These are phyloP conservation scores for Verticillium dahliae DNA, from an alignment of 2,329 filamentous ascomycete genomes.

Conservation along the genomic window DNA sequence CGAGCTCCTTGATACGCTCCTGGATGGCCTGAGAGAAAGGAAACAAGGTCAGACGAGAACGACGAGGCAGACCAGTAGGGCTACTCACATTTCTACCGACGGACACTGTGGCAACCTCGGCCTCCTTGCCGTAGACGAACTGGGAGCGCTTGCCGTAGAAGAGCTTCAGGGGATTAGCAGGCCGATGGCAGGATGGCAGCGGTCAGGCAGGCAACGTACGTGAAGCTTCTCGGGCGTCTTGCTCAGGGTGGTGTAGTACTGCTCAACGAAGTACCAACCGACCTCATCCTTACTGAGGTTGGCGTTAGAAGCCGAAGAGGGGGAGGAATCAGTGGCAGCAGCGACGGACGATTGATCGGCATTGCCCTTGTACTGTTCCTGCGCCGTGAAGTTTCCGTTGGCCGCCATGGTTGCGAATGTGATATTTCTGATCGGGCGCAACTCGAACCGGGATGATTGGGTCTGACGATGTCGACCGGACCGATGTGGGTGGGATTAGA, in stretches of 20 bases:
- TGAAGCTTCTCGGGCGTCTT: conserved; percentile 90
- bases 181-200: background rate
- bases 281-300: conserved; percentile 81
- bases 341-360: conserved; percentile 31
- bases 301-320: conserved; percentile 28
- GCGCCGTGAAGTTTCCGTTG: conserved; percentile 46
- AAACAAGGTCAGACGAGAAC: background rate
- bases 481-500: background rate
- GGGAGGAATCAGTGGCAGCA: conserved; percentile 24
- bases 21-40: conserved; percentile 64
- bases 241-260: conserved; percentile 97
- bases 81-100: conserved; percentile 75
- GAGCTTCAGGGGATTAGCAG: conserved; percentile 41
- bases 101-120: conserved; percentile 78
- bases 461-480: background rate
- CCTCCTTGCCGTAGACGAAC: conserved; percentile 87
- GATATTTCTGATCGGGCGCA: conserved; percentile 2
- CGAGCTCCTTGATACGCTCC: conserved; percentile 85
- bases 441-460: background rate
- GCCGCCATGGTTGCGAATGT: conserved; percentile 40
- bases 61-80: conserved; percentile 7
- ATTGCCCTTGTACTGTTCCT: conserved; percentile 32
- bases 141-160: conserved; percentile 97
- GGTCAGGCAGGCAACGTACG: conserved; percentile 35
- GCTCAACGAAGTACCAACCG: conserved; percentile 98